A percentile compares a stretch with the other conserved stretches of the same genome.
Evolutionary conservation across 768 basidiomycete genomes (phyloP).

Genomic region (Floccularia luteovirens): DNA sequence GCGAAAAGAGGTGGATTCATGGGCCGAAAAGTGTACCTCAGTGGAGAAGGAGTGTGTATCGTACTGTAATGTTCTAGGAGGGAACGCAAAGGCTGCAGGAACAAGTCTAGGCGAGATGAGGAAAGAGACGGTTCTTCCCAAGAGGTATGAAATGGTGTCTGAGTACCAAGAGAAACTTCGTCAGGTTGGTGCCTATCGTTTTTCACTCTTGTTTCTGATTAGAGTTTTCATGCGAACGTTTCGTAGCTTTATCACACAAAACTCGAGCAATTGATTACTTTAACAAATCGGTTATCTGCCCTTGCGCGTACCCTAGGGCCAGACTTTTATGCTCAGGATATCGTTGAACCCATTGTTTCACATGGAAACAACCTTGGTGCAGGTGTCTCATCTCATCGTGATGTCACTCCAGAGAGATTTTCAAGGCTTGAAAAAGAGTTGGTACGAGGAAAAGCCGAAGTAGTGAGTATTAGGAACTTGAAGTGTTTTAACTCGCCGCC

Average conservation of each 20-base stretch:
- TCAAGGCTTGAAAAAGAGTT: conserved; percentile 78
- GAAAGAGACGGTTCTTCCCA: conserved; percentile 68
- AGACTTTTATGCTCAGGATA: conserved; percentile 50
- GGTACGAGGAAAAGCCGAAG: conserved; percentile 79
- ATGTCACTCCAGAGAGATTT: conserved; percentile 79
- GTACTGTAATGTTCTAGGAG: conserved; percentile 65
- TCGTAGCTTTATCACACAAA: conserved; percentile 66
- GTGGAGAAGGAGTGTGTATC: conserved; percentile 60
- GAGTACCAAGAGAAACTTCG: conserved; percentile 73
- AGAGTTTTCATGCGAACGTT: conserved; percentile 3
- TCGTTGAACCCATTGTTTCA: conserved; percentile 39
- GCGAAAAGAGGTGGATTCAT: conserved; percentile 70
- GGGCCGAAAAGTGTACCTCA: conserved; percentile 54
- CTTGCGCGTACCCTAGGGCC: conserved; percentile 55
- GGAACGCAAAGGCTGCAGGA: conserved; percentile 60
- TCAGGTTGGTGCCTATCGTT: conserved; percentile 56
- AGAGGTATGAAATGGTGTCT: conserved; percentile 57
- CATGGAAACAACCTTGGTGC: conserved; percentile 28
- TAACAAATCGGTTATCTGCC: conserved; percentile 56
- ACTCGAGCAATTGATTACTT: conserved; percentile 63
- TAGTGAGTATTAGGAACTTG: conserved; percentile 41
- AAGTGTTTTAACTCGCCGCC: background rate
- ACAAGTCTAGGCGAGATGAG: conserved; percentile 59
- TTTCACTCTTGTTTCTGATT: background rate
- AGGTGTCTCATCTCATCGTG: conserved; percentile 38